Percentiles rank a stretch among this genome's conserved stretches.
Conservation (phyloP, 768 basidiomycete species). For the Amylocystis lapponica region DNA sequence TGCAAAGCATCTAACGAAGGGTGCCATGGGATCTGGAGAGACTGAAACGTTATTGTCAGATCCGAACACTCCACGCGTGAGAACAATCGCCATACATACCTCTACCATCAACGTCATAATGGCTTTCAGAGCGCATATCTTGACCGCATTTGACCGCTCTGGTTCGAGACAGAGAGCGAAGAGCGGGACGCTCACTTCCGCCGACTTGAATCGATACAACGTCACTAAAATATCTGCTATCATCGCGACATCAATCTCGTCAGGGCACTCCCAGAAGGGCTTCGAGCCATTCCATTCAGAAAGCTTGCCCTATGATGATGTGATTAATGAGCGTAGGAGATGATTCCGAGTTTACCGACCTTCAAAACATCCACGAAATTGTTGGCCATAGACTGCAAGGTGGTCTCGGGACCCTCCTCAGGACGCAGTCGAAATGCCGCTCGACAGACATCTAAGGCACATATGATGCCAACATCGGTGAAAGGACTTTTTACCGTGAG, state of each 20-base stretch:
- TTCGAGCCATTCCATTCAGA: slow-evolving; percentile 27
- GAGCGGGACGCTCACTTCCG: slow-evolving; percentile 52
- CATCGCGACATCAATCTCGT: slow-evolving; percentile 71
- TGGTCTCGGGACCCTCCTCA: slow-evolving; percentile 44
- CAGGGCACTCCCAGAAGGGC: slow-evolving; percentile 67
- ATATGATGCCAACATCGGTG: slow-evolving; percentile 62
- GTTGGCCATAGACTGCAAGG: slow-evolving; percentile 56
- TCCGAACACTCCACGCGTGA: too few relatives aligned
- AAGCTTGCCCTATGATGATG: too few relatives aligned
- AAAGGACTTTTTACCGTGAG: slow-evolving; percentile 43
- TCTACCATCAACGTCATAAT: slow-evolving; percentile 64
- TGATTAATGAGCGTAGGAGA: not conserved
- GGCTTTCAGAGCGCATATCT: slow-evolving; percentile 72
- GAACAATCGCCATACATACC: too few relatives aligned
- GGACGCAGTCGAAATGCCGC: slow-evolving; percentile 43
- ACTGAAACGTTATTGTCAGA: not conserved
- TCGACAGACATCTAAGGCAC: slow-evolving; percentile 72
- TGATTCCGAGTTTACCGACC: slow-evolving; percentile 33
- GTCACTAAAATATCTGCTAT: slow-evolving; percentile 71
- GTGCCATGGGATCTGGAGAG: slow-evolving; percentile 27
- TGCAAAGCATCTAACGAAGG: slow-evolving; percentile 45
- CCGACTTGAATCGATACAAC: slow-evolving; percentile 64
- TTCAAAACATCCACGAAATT: slow-evolving; percentile 81
- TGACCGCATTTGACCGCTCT: slow-evolving; percentile 76
- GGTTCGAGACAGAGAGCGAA: slow-evolving; percentile 66